Evolutionary conservation across 2,329 filamentous ascomycete genomes (phyloP), one percentile per base, ranked within the genome.

Genomic region (Scedosporium aurantiacum): DNA sequence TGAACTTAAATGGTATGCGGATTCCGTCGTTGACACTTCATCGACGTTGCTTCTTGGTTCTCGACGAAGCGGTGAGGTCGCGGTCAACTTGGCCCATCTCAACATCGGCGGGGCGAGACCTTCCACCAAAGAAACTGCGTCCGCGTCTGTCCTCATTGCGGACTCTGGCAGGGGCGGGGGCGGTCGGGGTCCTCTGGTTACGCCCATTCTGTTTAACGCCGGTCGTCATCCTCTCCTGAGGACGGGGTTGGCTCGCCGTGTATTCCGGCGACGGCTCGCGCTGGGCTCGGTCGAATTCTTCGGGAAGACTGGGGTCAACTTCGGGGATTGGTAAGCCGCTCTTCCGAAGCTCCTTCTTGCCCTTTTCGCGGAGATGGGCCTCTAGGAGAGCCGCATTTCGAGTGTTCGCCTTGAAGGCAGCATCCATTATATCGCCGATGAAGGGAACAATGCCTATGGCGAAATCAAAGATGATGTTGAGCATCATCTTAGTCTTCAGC

Each of bases 401-500:
- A 21, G 87, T 90, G 69, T 93, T 94, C 70, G 86, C 86, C 63
- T 88, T 86, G 74, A 87, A 87, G 2, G 84, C 72, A 5, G 88
- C 87, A 68, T 94, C 90, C 45, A 80, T 82, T 2, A 93, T 63
- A 68, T 93, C 90, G n/a, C 90, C 90, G 0, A 91, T 64, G 64
- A 93, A 83, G 0, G 90, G 90, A 0, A 93, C 77, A 2, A 94
- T 75, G 5, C 90, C 90, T 40, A 92, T 77, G 43, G 81, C 71
- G 66, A 94, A 90, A 70, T 95, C 90, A 47, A 92, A 63, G 3
- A 81, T 68, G 61, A 97, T 83, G 73, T 96, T 95, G 69, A 91
- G 74, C 65, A 91, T 72, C 94, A 99, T 97, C 69, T 81, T 81
- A 28, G 81, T 72, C 61, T 82, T 79, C 58, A 93, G 73, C 8